These are phyloP conservation scores for Suillus ampliporus DNA, from an alignment of 768 basidiomycete species.

Conservation along the genomic window DNA sequence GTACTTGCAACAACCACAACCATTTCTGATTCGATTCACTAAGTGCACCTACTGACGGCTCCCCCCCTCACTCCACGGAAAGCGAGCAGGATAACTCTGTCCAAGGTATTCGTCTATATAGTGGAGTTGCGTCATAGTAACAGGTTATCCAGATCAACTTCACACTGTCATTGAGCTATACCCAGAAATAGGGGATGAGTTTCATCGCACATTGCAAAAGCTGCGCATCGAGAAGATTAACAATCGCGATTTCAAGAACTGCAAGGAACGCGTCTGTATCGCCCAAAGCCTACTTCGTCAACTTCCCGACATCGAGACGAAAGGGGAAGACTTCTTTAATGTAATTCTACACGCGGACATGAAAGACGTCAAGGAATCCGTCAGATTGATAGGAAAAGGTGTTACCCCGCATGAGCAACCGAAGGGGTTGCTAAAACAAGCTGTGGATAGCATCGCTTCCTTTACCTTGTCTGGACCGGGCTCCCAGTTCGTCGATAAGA, in stretches of 20 bases:
- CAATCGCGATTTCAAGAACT: constrained; percentile 12
- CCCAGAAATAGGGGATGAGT: constrained; percentile 20
- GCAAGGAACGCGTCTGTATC: constrained; percentile 25
- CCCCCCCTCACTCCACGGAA: not conserved
- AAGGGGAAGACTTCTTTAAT: constrained; percentile 1
- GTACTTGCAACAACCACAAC: not conserved
- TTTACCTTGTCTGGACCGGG: not conserved
- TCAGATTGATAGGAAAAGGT: not conserved
- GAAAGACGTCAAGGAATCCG: constrained; percentile 3
- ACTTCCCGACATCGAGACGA: constrained; percentile 6
- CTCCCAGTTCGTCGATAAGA: constrained; percentile 1
- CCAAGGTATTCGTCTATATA: not conserved
- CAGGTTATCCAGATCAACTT: constrained; percentile 18
- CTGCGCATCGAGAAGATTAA: constrained; percentile 12
- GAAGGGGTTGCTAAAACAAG: not conserved
- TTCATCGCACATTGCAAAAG: constrained; percentile 3
- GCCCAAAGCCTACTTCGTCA: constrained; percentile 12
- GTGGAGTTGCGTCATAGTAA: not conserved
- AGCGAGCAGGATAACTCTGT: not conserved
- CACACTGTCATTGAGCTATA: constrained; percentile 5
- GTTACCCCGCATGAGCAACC: not conserved
- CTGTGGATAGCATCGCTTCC: not conserved
- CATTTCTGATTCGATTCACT: not conserved
- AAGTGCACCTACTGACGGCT: not conserved
- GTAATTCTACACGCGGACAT: constrained; percentile 13